Evolutionary conservation across 148 eudicot species (phyloP), one percentile per base, ranked within the genome.

Genomic region (Camellia granthamiana): DNA sequence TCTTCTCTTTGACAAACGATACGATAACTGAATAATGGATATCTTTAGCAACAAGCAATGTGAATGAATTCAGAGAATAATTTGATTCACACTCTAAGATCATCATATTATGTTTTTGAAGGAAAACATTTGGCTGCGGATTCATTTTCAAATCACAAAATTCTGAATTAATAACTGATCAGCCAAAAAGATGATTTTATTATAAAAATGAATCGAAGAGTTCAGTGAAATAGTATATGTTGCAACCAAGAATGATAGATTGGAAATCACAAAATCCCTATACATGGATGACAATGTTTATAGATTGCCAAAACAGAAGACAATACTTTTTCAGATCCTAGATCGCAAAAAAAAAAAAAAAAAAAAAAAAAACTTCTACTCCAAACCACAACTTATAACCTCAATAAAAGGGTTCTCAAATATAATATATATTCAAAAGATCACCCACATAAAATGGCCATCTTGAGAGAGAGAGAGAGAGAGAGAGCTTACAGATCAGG

Each of bases 401-500:
- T 4, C 2, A n/a, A 23, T 19, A 23, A 21, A 63, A 63, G 38
- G 23, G 3, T 38, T 2, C 23, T 30, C 38, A 30, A 30, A 30
- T 30, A 30, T 30, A 30, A 13, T 11, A 8, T 21, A 14, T 9
- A 9, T 5, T 49, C 55, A n/a, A 62, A 71, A n/a, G 14, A 71
- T 47, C 38, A 71, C 56, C 58, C 55, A 71, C 30, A 19, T 47
- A 10, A 5, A 47, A 47, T 47, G 2, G 14, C 14, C 0, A 66
- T 15, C 6, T 12, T 13, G 12, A 21, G 43, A 12, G 23, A 55
- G 18, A 38, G 9, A 60, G 65, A 64, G 62, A 51, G 80, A 66
- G 72, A 67, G 74, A 67, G 62, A 49, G 62, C 79, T 77, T 49
- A 77, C 79, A 65, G 61, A 77, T 64, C n/a, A 19, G 19, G 56